phyloP scores from a whole-genome alignment of 495 filamentous ascomycete genomes.

The Aspergillus steynii region DNA sequence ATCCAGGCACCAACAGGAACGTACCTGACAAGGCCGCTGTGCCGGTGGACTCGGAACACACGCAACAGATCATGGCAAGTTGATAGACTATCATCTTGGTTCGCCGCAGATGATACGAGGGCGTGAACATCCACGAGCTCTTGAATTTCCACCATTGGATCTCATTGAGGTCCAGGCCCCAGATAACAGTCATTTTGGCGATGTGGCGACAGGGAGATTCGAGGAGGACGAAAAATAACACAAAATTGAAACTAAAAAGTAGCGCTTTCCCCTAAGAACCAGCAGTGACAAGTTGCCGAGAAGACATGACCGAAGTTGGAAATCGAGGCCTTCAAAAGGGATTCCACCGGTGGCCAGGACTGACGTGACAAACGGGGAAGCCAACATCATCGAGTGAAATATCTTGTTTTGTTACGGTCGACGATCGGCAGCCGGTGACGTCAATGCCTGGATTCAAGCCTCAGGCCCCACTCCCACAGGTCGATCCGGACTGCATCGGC shows the following conservation, averaged over 20 bases:
- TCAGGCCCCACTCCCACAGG: neutral
- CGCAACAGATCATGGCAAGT: conserved; percentile 52
- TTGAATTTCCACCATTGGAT: conserved; percentile 55
- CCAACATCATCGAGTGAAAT: too few species aligned
- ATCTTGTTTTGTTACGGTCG: neutral
- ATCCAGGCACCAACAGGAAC: conserved; percentile 1
- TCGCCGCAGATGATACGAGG: conserved; percentile 47
- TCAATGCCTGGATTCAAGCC: neutral
- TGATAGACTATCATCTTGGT: conserved; percentile 58
- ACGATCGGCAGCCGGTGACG: neutral
- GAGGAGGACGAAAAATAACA: neutral
- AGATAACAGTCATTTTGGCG: conserved; percentile 44
- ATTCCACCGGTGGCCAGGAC: neutral
- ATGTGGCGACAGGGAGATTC: neutral
- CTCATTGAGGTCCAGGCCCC: conserved; percentile 52
- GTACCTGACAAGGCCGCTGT: conserved; percentile 50
- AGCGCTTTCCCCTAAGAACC: too few species aligned
- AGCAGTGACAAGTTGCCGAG: too few species aligned
- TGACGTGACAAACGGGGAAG: neutral
- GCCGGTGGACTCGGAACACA: conserved; percentile 50
- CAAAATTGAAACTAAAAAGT: too few species aligned
- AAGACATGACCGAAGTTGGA: neutral
- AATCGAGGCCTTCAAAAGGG: neutral
- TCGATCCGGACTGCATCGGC: neutral
- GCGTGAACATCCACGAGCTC: conserved; percentile 50